These are phyloP conservation scores for Gossypium aridum DNA, from an alignment of 441 rosid species.

Conservation along the genomic window DNA sequence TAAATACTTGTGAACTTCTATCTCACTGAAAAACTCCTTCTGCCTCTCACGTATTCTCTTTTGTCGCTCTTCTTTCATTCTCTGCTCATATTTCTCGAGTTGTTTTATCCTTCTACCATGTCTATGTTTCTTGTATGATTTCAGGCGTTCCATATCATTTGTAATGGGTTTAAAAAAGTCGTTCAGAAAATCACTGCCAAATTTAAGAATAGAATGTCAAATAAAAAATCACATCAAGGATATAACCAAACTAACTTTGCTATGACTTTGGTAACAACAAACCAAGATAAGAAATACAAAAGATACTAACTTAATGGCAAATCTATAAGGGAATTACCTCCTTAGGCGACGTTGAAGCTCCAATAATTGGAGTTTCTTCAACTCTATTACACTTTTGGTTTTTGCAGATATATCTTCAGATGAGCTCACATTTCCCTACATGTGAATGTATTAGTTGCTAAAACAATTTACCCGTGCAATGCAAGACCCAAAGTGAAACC, in stretches of 20 bases:
- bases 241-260: conserved; percentile 11
- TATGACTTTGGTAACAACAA: not conserved
- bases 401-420: conserved; percentile 85
- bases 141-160: conserved; percentile 67
- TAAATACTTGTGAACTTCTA: conserved; percentile 84
- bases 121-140: conserved; percentile 75
- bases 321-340: conserved; percentile 36
- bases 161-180: conserved; percentile 79
- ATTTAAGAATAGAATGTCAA: conserved; percentile 17
- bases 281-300: conserved; percentile 7
- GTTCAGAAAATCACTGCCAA: conserved; percentile 63
- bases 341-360: conserved; percentile 78
- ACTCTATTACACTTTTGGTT: conserved; percentile 88
- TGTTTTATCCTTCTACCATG: conserved; percentile 93
- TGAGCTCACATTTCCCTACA: conserved; percentile 72
- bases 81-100: conserved; percentile 79
- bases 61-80: conserved; percentile 93
- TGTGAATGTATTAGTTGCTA: not conserved
- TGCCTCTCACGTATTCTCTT: conserved; percentile 97
- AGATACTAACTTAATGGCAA: conserved; percentile 4
- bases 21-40: conserved; percentile 91
- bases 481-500: not conserved
- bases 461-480: not conserved
- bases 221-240: not conserved
- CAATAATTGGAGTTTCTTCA: conserved; percentile 85